phyloP scores from a whole-genome alignment of 202 grass and related monocot genomes.

The Musa balbisiana region DNA sequence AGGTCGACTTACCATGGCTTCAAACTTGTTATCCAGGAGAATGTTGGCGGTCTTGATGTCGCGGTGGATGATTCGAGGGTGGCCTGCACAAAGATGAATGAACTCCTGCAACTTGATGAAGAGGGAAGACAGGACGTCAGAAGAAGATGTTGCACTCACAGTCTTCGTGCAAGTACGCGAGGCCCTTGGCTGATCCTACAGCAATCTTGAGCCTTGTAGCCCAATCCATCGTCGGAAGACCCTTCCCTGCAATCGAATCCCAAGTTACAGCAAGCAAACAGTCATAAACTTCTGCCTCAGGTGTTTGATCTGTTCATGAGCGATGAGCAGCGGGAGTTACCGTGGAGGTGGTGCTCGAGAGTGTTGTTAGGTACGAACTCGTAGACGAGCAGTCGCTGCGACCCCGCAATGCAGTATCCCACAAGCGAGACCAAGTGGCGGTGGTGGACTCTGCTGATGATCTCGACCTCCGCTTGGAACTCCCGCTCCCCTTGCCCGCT shows the following conservation, averaged over 20 bases:
- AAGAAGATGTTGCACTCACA: constrained; percentile 33
- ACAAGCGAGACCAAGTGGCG: constrained; percentile 82
- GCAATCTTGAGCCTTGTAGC: constrained; percentile 71
- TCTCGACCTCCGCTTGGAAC: constrained; percentile 86
- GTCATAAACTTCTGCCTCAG: no score
- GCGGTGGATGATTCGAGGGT: constrained; percentile 94
- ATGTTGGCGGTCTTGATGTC: constrained; percentile 97
- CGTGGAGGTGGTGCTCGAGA: constrained; percentile 73
- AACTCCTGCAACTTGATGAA: neutral
- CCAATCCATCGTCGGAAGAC: constrained; percentile 70
- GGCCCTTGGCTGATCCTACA: constrained; percentile 79
- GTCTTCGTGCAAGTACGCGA: constrained; percentile 97
- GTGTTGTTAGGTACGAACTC: constrained; percentile 81
- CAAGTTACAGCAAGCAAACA: no score
- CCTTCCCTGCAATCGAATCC: constrained; percentile 38
- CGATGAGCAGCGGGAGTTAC: constrained; percentile 5
- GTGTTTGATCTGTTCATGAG: no score
- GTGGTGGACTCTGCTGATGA: constrained; percentile 96
- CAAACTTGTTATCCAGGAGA: constrained; percentile 86
- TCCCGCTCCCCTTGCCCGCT: constrained; percentile 76
- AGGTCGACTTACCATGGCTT: constrained; percentile 49
- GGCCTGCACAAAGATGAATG: constrained; percentile 30
- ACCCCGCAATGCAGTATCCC: constrained; percentile 58
- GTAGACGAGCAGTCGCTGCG: constrained; percentile 73
- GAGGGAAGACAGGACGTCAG: neutral